Conservation (phyloP, 345 rosid genomes). For the Firmiana major region DNA sequence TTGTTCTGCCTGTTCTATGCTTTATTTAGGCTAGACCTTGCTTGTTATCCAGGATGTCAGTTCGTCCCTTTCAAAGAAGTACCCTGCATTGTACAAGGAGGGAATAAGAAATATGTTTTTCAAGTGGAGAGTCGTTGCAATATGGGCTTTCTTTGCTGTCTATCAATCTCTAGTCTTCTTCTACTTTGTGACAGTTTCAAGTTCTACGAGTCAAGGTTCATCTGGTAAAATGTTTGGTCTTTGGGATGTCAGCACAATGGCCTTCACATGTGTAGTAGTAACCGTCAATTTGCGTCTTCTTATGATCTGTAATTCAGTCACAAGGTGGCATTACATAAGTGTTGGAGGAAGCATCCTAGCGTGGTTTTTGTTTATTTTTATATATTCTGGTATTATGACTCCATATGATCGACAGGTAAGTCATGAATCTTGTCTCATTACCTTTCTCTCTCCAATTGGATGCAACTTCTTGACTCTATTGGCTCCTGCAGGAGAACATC, state of each 20-base stretch:
- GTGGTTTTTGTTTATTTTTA: conserved; percentile 73
- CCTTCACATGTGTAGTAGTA: conserved; percentile 87
- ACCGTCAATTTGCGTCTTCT: conserved; percentile 94
- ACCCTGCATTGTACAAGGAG: conserved; percentile 87
- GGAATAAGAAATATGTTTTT: conserved; percentile 81
- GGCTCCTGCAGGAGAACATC: conserved; percentile 67
- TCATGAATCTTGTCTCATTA: not conserved
- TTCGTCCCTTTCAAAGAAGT: conserved; percentile 87
- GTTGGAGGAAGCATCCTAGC: conserved; percentile 89
- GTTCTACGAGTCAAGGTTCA: conserved; percentile 55
- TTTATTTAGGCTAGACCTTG: not conserved
- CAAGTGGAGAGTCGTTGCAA: conserved; percentile 82
- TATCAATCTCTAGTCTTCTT: conserved; percentile 86
- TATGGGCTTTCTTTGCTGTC: conserved; percentile 82
- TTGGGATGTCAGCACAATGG: conserved; percentile 98
- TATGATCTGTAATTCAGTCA: conserved; percentile 85
- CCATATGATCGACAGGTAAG: conserved; percentile 34
- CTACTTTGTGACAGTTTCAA: conserved; percentile 54
- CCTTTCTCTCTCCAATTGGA: not conserved
- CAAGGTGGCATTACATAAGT: conserved; percentile 80
- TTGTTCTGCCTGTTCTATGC: not conserved
- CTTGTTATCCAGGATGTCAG: conserved; percentile 69
- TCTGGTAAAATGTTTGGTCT: conserved; percentile 81
- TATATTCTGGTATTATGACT: conserved; percentile 43
- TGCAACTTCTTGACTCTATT: conserved; percentile 16